Base-by-base conservation (phyloP, 2,329 filamentous ascomycete species). In the Zalaria obscura region DNA sequence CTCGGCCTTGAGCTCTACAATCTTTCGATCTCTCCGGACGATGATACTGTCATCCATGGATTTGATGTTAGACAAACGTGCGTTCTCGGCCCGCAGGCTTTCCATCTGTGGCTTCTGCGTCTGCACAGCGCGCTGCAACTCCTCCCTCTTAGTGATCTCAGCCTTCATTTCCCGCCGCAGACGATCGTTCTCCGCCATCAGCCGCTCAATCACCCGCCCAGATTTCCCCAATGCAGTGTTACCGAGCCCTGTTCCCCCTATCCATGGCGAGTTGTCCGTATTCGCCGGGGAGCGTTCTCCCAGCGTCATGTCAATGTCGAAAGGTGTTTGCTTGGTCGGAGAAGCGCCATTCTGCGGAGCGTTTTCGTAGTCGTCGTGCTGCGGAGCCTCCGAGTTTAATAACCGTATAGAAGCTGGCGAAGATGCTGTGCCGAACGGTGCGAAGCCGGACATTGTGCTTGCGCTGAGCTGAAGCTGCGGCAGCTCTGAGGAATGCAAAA, bases 101-200 rank as follows among this genome's bases (percentile, higher is more conserved):
- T 83, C 78, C 65, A 84, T 78, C 60, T 80, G 83, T 48, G 80
- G 78, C 54, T 83, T 78, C 37, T 80, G 65, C 48, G 83, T 68
- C 46, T 75, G 76, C 7, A 80, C 72, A 4, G 75, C 72, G 55
- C 82, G 76, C 50, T 76, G 75, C n/a, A 80, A 71, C 53, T 87
- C 83, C 44, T 86, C 80, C 36, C 79, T 71, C 36, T 60, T 61
- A 11, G 63, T 52, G 40, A 59, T 55, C 45, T 67, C 62, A 3
- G 61, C 58, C 28, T 59, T 60, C 35, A 68, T 53, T 48, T 89
- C 83, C 40, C 83, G 73, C 52, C 83, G 83, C 36, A 89, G 67
- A 34, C 78, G 72, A 54, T 89, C 83, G 50, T 87, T 87, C 55
- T 89, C 83, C 40, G 79, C 78, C 55, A 86, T 83, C 41, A 91